These are phyloP conservation scores for Globisporangium orthogonon DNA, from an alignment of 352 stramenopile genomes.

Conservation along the genomic window DNA sequence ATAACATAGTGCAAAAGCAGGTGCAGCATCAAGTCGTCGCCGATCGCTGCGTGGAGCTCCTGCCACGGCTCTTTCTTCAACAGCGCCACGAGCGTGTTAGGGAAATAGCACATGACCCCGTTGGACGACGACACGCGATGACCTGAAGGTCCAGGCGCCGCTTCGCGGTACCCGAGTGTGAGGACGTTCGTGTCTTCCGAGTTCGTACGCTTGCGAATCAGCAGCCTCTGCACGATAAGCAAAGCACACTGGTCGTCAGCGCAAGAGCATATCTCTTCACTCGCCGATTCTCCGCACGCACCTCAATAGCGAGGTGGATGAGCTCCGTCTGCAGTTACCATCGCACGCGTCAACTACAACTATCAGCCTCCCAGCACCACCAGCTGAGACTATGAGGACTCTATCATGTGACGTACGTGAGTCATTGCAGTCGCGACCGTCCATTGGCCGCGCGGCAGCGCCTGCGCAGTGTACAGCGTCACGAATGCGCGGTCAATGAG, in stretches of 20 bases:
- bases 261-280: too few species aligned
- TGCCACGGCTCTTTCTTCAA: conserved; percentile 54
- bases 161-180: conserved; percentile 60
- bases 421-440: conserved; percentile 20
- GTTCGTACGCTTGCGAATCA: conserved; percentile 31
- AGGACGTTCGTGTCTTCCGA: conserved; percentile 54
- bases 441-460: conserved; percentile 27
- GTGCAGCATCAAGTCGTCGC: conserved; percentile 61
- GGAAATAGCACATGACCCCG: conserved; percentile 60
- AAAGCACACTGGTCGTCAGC: not conserved
- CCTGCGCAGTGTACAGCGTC: conserved; percentile 12
- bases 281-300: not conserved
- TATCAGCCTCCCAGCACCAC: not conserved
- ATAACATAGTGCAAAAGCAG: conserved; percentile 62
- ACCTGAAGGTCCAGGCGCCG: conserved; percentile 27
- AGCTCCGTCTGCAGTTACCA: conserved; percentile 24
- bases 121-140: conserved; percentile 55
- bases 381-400: not conserved
- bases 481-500: conserved; percentile 38
- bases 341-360: not conserved
- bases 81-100: conserved; percentile 60
- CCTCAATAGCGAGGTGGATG: conserved; percentile 43
- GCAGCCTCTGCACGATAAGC: conserved; percentile 19
- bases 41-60: conserved; percentile 42
- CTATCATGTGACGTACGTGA: conserved; percentile 17